These are phyloP conservation scores for Alternaria postmessia DNA, from an alignment of 2,329 filamentous ascomycete genomes.

Conservation along the genomic window DNA sequence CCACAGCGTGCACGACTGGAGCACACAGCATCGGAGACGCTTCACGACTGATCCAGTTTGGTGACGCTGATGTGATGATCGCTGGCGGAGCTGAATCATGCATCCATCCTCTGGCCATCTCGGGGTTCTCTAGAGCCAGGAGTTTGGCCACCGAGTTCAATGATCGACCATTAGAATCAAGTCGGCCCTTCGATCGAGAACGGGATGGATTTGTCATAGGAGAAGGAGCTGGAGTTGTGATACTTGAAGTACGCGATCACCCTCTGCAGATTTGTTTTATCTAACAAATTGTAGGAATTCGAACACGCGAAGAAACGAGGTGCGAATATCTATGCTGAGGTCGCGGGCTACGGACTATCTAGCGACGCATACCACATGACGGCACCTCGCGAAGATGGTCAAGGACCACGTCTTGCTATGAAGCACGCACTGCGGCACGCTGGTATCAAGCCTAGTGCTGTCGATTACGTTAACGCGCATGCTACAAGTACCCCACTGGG, in stretches of 20 bases:
- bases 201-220: slow-evolving; percentile 90
- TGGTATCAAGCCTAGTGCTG: slow-evolving; percentile 69
- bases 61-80: slow-evolving; percentile 93
- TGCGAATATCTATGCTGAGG: slow-evolving; percentile 85
- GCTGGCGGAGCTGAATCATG: slow-evolving; percentile 96
- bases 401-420: slow-evolving; percentile 86
- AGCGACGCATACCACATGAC: slow-evolving; percentile 95
- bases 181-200: slow-evolving; percentile 83
- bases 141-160: slow-evolving; percentile 87
- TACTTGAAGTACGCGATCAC: slow-evolving; percentile 71
- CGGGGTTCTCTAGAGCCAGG: slow-evolving; percentile 87
- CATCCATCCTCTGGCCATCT: slow-evolving; percentile 91
- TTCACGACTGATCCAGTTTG: slow-evolving; percentile 87
- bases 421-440: slow-evolving; percentile 79
- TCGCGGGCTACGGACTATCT: slow-evolving; percentile 88
- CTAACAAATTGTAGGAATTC: slow-evolving; percentile 65
- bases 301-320: slow-evolving; percentile 83
- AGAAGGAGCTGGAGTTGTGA: slow-evolving; percentile 86
- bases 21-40: slow-evolving; percentile 95
- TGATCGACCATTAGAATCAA: slow-evolving; percentile 72
- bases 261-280: neutral
- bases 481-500: slow-evolving; percentile 88
- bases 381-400: slow-evolving; percentile 81
- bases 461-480: slow-evolving; percentile 96
- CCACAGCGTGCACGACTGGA: slow-evolving; percentile 95